Conservation (phyloP, 768 basidiomycete genomes). For the Tricholoma terreum region DNA sequence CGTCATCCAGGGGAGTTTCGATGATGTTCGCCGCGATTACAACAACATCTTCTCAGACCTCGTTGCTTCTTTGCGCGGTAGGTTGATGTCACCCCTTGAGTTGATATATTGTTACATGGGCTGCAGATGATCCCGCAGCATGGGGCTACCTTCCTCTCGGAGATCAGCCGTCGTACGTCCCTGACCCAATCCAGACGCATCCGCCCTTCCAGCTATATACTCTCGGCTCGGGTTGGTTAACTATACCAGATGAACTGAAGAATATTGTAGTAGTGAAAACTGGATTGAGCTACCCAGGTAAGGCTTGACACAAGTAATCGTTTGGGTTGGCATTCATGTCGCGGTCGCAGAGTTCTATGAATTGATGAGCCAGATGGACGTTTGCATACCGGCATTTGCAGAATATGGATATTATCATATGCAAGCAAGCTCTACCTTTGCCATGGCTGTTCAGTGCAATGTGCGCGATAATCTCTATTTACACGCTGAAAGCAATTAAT, state of each 20-base stretch:
- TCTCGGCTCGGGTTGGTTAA: slow-evolving; percentile 30
- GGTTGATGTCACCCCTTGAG: not conserved
- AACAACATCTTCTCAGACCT: slow-evolving; percentile 32
- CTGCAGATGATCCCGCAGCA: slow-evolving; percentile 27
- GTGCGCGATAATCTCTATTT: slow-evolving; percentile 21
- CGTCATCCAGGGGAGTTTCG: slow-evolving; percentile 40
- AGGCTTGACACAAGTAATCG: not conserved
- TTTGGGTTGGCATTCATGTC: not conserved
- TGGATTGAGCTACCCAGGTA: slow-evolving; percentile 31
- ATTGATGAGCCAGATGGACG: slow-evolving; percentile 36
- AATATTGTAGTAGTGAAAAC: slow-evolving; percentile 34
- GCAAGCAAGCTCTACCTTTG: slow-evolving; percentile 41
- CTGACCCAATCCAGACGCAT: slow-evolving; percentile 22
- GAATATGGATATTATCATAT: slow-evolving; percentile 31
- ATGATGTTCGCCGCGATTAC: slow-evolving; percentile 34
- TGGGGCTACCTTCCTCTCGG: slow-evolving; percentile 37
- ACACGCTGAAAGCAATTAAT: not conserved
- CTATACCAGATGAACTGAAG: slow-evolving; percentile 34
- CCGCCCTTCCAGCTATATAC: slow-evolving; percentile 32
- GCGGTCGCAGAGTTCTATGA: slow-evolving; percentile 28
- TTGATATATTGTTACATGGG: not conserved
- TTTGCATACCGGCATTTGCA: slow-evolving; percentile 40
- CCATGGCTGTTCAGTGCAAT: slow-evolving; percentile 37
- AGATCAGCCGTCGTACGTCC: slow-evolving; percentile 15
- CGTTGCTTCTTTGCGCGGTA: slow-evolving; percentile 29